Evolutionary conservation across 495 filamentous ascomycete genomes (phyloP), one percentile per base, ranked within the genome.

Genomic region (Penicillium flavigenum): DNA sequence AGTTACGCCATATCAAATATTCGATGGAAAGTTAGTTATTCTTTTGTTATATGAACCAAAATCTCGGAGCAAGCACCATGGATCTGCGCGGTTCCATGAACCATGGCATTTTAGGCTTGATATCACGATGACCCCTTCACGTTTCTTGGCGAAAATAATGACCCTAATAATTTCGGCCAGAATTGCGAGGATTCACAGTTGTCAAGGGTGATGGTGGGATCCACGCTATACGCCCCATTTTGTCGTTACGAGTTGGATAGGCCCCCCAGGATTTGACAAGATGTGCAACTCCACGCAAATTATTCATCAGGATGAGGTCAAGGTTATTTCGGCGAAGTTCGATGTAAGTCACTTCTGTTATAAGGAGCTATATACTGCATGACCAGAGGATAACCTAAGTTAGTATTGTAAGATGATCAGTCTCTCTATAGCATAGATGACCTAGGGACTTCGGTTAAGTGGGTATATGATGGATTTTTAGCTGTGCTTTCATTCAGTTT

Each of bases 401-500:
- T 14, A 46, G 44, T 12, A 46, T 24, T 46, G 44, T 10, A 46
- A 46, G 34, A 51, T 51, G 49, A 16, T 19, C 8, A 3, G 11
- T 41, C 32, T 51, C 14, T 51, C 31, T n/a, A 51, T 51, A 51
- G 49, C 49, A 38, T 51, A 51, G 44, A n/a, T 6, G 27, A 7
- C 8, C 27, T 29, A 9, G 27, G 6, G 24, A 4, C 3, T 24
- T 24, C 5, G 24, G 24, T 24, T 24, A 24, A 24, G 24, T 4
- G 24, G 24, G 5, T 24, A 24, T 24, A 24, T 5, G 24, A 24
- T 24, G 24, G 3, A 24, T 24, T 24, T 4, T 5, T 24, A 24
- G 24, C 24, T 2, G 22, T 22, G 22, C 22, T 22, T 22, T 22
- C 3, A 22, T 22, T 22, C 22, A 22, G 22, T 22, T 22, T 22